Base-by-base conservation (phyloP, 768 basidiomycete genomes). In the Phlebiopsis flavidoalba region DNA sequence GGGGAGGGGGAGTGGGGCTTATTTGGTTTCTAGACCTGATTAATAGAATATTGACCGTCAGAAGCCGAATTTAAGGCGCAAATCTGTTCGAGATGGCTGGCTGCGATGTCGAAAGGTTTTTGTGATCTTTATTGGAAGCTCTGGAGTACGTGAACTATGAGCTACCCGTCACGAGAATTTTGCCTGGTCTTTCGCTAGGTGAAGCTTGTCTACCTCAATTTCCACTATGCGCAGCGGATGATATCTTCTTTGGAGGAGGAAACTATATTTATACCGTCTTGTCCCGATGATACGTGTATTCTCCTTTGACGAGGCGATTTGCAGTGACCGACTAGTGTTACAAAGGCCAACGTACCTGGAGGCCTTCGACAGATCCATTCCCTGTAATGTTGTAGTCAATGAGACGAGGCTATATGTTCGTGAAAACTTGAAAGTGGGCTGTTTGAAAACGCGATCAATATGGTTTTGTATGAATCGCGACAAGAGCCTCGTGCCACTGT, bases 1-100 rank as follows among this genome's bases (percentile, higher is more conserved):
- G 6, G 93, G 92, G 8, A 95, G n/a, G 73, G 7, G 89, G 85
- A 1, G 88, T 89, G 7, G 80, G 79, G 31, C 77, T 80, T 40
- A 76, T 70, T 71, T 98, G 97, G 69, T 84, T 0, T 95, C 93
- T 47, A 99, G 81, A 12, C 96, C 97, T n/a, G n/a, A 58, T 88
- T 86, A n/a, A 70, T 96, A 98, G n/a, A n/a, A 26, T 91, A 89
- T 84, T 87, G 90, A 14, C 96, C 96, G 48, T 92, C 85, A 69
- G 98, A 99, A 70, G 86, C 89, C n/a, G 70, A 98, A 93, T 68
- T 92, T 89, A 57, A 99, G 78, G 0, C n/a, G 97, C 97, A 62
- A n/a, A 99, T 93, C 75, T 98, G n/a, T 98, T 56, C 91, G 88
- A 40, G 80, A 79, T 7, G 91, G 83, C 69, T 93, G 81, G 81